Base-by-base conservation (phyloP, 2,329 filamentous ascomycete species). In the Myriosclerotinia duriaeana region DNA sequence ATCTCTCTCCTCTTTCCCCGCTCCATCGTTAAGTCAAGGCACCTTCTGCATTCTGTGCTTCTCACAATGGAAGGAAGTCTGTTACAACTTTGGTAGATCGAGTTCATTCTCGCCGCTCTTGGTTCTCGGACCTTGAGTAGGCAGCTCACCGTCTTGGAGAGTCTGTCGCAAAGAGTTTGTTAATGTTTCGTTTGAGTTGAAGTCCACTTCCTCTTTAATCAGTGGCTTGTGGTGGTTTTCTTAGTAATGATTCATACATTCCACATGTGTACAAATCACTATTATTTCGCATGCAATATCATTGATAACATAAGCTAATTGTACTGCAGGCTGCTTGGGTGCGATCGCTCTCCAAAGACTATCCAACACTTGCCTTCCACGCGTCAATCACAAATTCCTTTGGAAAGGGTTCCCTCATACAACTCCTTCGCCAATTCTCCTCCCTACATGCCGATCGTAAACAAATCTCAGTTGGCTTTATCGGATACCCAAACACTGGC, bases 31-130 rank as follows among this genome's bases (percentile, higher is more conserved):
- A 96, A 95, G 94, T 96, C 91, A 91, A 89, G 89, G 83, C 87
- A 83, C 83, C 86, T 85, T 87, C 88, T 84, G 81, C 87, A 84
- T 81, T 80, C 75, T 78, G 77, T 82, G 79, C 80, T 83, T 77
- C 78, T 81, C 77, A 79, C 84, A 78, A 88, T 95, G 91, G 89
- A 89, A 88, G 87, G 83, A 80, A 80, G 85, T 92, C 93, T 96
- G 95, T 99, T 99, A 99, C 91, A 92, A 90, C 90, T 87, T 92
- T 97, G 95, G 95, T 89, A 98, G 87, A 99, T 88, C 79, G 83
- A 97, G 83, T 84, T 83, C 83, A 70, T 81, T 84, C 88, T 90
- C 89, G 87, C 84, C 75, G 75, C 73, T 75, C 81, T 80, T 79
- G 82, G 83, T 84, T 80, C 85, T 86, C 82, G 86, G 86, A 84